A percentile compares a stretch with the other conserved stretches of the same genome.
phyloP scores from a whole-genome alignment of 139 green algal species.

The Micractinium conductrix region DNA sequence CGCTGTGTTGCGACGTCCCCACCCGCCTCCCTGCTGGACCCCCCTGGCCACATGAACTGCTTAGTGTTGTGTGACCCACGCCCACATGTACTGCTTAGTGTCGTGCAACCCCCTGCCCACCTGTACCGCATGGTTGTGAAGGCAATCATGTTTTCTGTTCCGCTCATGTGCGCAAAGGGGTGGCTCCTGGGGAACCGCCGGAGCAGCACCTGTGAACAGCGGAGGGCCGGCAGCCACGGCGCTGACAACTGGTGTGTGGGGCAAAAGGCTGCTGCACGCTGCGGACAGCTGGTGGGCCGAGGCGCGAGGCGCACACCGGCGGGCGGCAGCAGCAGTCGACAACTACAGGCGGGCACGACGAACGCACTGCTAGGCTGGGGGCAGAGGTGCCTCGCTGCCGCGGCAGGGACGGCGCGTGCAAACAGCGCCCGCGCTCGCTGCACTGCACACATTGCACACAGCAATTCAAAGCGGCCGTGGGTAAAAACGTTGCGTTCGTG shows the following conservation, averaged over 20 bases:
- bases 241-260: neutral
- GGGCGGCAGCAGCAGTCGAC: neutral
- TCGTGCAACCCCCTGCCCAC: neutral
- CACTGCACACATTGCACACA: neutral
- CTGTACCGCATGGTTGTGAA: conserved; percentile 85
- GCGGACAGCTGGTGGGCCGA: neutral
- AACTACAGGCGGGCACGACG: no score
- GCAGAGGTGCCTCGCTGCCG: neutral
- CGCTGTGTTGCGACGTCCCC: no score
- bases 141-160: conserved; percentile 92
- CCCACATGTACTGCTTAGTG: neutral
- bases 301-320: neutral
- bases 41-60: neutral
- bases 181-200: conserved; percentile 70
- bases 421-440: neutral
- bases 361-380: no score
- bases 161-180: conserved; percentile 87
- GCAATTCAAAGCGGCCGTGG: no score
- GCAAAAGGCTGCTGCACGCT: neutral
- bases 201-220: conserved; percentile 56
- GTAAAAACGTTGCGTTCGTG: no score
- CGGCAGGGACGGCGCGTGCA: no score
- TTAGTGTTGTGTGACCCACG: neutral
- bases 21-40: neutral
- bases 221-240: neutral